phyloP scores from a whole-genome alignment of 768 basidiomycete genomes.

The Daedalea quercina region DNA sequence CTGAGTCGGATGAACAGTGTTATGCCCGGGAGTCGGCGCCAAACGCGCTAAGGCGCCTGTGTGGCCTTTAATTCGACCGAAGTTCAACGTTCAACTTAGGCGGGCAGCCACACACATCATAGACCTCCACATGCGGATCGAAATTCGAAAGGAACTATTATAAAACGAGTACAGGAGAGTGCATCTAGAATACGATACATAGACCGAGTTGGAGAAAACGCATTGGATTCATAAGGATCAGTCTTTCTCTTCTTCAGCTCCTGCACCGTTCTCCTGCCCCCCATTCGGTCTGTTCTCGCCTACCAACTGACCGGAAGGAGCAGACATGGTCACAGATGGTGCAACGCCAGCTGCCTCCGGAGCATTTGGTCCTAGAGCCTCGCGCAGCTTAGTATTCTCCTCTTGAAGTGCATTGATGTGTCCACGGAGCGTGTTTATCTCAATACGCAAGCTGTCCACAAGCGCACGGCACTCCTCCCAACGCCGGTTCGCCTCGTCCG shows the following conservation, averaged over 20 bases:
- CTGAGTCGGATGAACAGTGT: too few species aligned
- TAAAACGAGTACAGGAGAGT: too few species aligned
- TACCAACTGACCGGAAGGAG: slow-evolving; percentile 2
- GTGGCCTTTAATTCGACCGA: not conserved
- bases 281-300: slow-evolving; percentile 10
- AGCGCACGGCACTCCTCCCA: slow-evolving; percentile 90
- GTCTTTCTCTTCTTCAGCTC: not conserved
- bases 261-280: slow-evolving; percentile 3
- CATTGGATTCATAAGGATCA: not conserved
- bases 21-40: too few species aligned
- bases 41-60: too few species aligned
- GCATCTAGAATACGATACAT: too few species aligned
- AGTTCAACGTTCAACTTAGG: not conserved
- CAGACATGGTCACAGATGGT: not conserved
- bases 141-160: too few species aligned
- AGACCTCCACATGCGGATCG: not conserved
- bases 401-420: slow-evolving; percentile 46
- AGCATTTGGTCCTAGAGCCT: slow-evolving; percentile 11
- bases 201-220: too few species aligned
- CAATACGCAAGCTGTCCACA: slow-evolving; percentile 81
- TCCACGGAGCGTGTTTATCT: slow-evolving; percentile 72
- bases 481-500: slow-evolving; percentile 82
- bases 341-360: not conserved
- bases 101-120: not conserved
- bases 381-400: slow-evolving; percentile 1